phyloP scores from a whole-genome alignment of 805 yeast species.

The Scheffersomyces coipomensis region DNA sequence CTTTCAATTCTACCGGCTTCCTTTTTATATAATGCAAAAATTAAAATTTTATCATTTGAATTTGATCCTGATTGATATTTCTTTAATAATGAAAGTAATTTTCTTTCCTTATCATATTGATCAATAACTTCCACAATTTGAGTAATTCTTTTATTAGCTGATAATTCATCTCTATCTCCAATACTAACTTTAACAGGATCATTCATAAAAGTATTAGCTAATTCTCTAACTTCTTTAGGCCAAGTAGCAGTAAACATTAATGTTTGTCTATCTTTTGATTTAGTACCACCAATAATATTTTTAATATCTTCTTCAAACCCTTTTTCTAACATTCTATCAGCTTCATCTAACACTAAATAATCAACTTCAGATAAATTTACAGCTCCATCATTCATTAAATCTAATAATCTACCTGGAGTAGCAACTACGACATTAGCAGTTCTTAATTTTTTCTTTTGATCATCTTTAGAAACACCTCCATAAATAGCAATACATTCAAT shows the following conservation, averaged over 20 bases:
- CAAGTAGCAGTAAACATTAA: slow-evolving; percentile 99
- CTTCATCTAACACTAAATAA: slow-evolving; percentile 92
- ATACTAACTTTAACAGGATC: slow-evolving; percentile 85
- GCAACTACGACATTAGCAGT: slow-evolving; percentile 84
- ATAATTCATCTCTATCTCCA: slow-evolving; percentile 91
- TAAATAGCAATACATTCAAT: slow-evolving; percentile 81
- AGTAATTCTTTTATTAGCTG: slow-evolving; percentile 91
- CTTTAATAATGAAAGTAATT: slow-evolving; percentile 66
- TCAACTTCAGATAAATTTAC: slow-evolving; percentile 65
- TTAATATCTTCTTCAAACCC: slow-evolving; percentile 98
- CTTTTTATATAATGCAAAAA: slow-evolving; percentile 93
- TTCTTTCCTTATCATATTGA: slow-evolving; percentile 76
- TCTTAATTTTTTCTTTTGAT: slow-evolving; percentile 70
- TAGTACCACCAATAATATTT: slow-evolving; percentile 65
- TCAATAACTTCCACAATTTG: slow-evolving; percentile 89
- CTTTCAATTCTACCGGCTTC: slow-evolving; percentile 92
- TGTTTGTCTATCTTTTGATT: slow-evolving; percentile 66
- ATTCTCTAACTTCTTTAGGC: slow-evolving; percentile 97
- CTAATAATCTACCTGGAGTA: slow-evolving; percentile 96
- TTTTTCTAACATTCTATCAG: slow-evolving; percentile 97
- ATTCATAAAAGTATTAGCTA: slow-evolving; percentile 83
- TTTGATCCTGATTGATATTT: slow-evolving; percentile 69
- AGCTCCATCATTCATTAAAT: slow-evolving; percentile 85
- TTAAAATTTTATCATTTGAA: slow-evolving; percentile 76
- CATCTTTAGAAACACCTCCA: slow-evolving; percentile 97